These are phyloP conservation scores for Talaromyces sp. DNA, from an alignment of 2,329 filamentous ascomycete species.

Conservation along the genomic window DNA sequence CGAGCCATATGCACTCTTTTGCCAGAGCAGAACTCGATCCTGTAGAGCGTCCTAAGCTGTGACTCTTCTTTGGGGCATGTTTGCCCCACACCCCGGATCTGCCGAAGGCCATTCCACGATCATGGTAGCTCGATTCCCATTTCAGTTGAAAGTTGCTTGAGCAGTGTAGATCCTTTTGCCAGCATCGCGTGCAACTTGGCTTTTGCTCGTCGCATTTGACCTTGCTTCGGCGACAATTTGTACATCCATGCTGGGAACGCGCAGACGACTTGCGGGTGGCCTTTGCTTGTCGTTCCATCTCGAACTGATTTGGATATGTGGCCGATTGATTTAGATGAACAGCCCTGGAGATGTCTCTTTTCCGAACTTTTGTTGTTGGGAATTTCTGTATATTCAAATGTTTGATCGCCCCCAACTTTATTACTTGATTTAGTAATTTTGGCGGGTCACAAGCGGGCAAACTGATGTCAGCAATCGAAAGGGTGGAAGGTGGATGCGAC, in stretches of 20 bases:
- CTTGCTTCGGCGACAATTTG: slow-evolving; percentile 10
- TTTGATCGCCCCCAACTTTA: background rate
- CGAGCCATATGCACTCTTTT: background rate
- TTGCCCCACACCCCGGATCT: background rate
- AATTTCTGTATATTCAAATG: too few relatives aligned
- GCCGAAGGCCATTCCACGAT: background rate
- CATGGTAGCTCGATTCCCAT: background rate
- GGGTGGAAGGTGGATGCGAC: background rate
- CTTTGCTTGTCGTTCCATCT: background rate
- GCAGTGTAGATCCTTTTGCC: slow-evolving; percentile 9
- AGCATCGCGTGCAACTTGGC: slow-evolving; percentile 9
- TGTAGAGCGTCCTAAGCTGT: background rate
- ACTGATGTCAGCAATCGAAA: background rate
- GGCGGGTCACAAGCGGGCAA: background rate
- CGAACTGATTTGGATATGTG: background rate
- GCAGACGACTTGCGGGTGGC: background rate
- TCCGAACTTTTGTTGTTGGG: too few relatives aligned
- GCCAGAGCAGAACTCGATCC: background rate
- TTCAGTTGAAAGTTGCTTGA: background rate
- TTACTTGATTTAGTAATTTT: background rate
- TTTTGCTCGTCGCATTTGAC: slow-evolving; percentile 14
- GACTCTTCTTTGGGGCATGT: background rate
- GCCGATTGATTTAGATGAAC: background rate
- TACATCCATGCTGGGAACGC: slow-evolving; percentile 6
- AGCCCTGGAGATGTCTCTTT: too few relatives aligned